These are phyloP conservation scores for Corymbia citriodora DNA, from an alignment of 441 rosid genomes.

Conservation along the genomic window DNA sequence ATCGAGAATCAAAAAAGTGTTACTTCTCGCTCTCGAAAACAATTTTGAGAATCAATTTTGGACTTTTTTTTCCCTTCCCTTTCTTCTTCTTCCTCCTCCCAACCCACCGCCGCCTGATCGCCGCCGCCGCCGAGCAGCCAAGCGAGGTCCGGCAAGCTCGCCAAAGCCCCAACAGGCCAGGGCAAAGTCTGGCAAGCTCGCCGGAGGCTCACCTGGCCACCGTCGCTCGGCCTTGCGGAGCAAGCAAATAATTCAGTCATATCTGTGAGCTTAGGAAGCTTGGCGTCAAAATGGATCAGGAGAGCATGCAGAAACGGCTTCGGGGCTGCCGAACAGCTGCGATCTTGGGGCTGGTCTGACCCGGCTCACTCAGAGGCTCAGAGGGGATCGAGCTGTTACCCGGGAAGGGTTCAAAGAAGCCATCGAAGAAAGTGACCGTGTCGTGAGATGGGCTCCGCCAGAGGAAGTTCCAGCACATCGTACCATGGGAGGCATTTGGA, in stretches of 20 bases:
- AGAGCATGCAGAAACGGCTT: slow-evolving; percentile 24
- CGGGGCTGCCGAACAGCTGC: slow-evolving; percentile 21
- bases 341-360: slow-evolving; percentile 28
- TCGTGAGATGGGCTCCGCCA: slow-evolving; percentile 33
- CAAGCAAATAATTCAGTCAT: slow-evolving; percentile 30
- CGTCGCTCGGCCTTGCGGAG: background rate
- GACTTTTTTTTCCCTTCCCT: no score
- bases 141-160: no score
- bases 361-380: slow-evolving; percentile 11
- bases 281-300: slow-evolving; percentile 6
- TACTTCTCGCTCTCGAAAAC: no score
- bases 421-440: slow-evolving; percentile 5
- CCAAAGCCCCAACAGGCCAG: no score
- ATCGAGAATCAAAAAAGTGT: no score
- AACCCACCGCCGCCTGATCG: no score
- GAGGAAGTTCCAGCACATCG: slow-evolving; percentile 24
- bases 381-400: slow-evolving; percentile 11
- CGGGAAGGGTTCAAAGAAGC: background rate
- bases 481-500: slow-evolving; percentile 36
- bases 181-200: no score
- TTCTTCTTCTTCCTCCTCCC: no score
- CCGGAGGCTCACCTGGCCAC: no score
- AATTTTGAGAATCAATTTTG: no score
- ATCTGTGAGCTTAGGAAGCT: slow-evolving; percentile 34
- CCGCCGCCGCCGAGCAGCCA: no score